Conservation (phyloP, 441 rosid genomes). For the Adansonia rubrostipa region DNA sequence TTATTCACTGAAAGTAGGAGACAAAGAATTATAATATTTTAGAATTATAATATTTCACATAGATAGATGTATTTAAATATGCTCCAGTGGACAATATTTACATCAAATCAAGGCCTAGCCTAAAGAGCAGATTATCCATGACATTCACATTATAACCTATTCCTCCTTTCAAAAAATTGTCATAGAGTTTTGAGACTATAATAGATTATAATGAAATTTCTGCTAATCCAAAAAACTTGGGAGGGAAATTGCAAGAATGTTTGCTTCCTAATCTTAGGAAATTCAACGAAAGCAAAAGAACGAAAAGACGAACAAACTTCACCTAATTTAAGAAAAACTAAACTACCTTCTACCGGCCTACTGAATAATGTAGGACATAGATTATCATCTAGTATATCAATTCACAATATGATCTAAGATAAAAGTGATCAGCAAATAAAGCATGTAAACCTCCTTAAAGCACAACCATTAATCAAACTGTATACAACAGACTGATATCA, state of each 20-base stretch:
- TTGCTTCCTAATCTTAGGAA: background rate
- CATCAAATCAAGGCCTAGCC: background rate
- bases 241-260: background rate
- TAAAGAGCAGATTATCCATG: background rate
- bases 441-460: conserved; percentile 2
- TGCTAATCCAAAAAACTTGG: conserved; percentile 10
- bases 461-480: conserved; percentile 5
- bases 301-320: background rate
- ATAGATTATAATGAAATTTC: background rate
- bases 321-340: too few relatives aligned
- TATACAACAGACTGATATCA: conserved; percentile 15
- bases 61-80: too few relatives aligned
- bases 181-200: background rate
- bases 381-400: too few relatives aligned
- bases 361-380: too few relatives aligned
- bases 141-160: background rate
- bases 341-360: background rate
- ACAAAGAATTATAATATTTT: too few relatives aligned
- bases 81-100: too few relatives aligned
- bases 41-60: too few relatives aligned
- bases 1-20: too few relatives aligned
- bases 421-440: background rate
- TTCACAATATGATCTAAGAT: background rate
- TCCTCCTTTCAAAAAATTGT: background rate
- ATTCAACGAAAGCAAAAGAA: background rate